These are phyloP conservation scores for Myriosclerotinia scirpicola DNA, from an alignment of 2,329 filamentous ascomycete species.

Conservation along the genomic window DNA sequence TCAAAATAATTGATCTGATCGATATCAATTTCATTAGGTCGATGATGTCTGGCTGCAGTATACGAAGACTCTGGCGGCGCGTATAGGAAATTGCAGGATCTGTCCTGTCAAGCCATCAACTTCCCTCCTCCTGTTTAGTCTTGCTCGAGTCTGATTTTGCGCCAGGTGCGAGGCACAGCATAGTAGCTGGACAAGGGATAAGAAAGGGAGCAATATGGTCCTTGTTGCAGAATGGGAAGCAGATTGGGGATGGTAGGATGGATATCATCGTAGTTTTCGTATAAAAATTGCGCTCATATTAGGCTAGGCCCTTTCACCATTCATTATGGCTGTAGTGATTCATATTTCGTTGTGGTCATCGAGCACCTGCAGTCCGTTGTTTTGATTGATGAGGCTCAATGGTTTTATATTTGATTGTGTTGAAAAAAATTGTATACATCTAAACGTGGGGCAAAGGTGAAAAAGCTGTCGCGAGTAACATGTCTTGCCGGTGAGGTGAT, in stretches of 20 bases:
- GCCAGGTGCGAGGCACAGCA: constrained; percentile 1
- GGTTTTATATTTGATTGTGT: neutral
- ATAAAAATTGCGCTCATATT: no score
- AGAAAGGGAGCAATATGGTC: no score
- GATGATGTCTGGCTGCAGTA: neutral
- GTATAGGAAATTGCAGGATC: neutral
- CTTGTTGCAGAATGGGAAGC: neutral
- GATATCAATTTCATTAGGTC: neutral
- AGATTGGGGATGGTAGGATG: neutral
- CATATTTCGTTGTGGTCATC: neutral
- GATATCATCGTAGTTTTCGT: neutral
- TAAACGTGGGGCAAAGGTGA: neutral
- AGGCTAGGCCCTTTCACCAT: neutral
- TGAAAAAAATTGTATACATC: neutral
- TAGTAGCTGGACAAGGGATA: neutral
- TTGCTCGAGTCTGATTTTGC: neutral
- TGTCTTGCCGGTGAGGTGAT: neutral
- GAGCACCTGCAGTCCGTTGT: neutral
- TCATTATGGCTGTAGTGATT: neutral
- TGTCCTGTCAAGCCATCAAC: neutral
- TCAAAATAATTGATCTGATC: neutral
- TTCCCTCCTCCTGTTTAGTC: neutral
- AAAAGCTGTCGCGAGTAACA: neutral
- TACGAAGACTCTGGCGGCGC: neutral
- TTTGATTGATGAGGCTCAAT: neutral